A percentile compares a stretch with the other conserved stretches of the same genome.
Evolutionary conservation across 2,329 filamentous ascomycete species (phyloP).

Genomic region (Fusarium pseudonygamai): DNA sequence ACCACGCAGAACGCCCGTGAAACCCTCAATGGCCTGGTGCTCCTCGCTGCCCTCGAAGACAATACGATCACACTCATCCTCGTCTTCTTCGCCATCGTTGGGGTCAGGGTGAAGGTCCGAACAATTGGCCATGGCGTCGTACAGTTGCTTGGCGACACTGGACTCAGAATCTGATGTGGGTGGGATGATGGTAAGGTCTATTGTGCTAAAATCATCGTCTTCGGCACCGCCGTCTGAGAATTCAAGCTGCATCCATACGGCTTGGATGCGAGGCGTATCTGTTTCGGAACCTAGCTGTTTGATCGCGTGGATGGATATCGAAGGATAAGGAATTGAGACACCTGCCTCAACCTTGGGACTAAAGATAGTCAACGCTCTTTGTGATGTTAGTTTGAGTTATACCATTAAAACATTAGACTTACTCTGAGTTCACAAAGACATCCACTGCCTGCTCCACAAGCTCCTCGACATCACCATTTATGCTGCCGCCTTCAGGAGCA

Average conservation of each 20-base stretch:
- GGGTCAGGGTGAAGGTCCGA: slow-evolving; percentile 81
- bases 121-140: slow-evolving; percentile 76
- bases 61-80: slow-evolving; percentile 63
- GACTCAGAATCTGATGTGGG: slow-evolving; percentile 39
- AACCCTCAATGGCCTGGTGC: slow-evolving; percentile 64
- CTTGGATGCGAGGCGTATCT: slow-evolving; percentile 52
- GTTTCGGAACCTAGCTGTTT: slow-evolving; percentile 62
- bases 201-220: slow-evolving; percentile 71
- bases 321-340: slow-evolving; percentile 76
- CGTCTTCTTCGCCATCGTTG: slow-evolving; percentile 65
- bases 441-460: slow-evolving; percentile 61
- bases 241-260: slow-evolving; percentile 75
- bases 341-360: slow-evolving; percentile 66
- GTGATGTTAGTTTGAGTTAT: background rate
- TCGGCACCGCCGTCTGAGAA: slow-evolving; percentile 66
- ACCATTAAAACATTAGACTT: slow-evolving; percentile 30
- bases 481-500: slow-evolving; percentile 34
- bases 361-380: slow-evolving; percentile 67
- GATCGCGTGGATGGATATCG: slow-evolving; percentile 79
- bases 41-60: slow-evolving; percentile 64
- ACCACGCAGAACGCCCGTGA: slow-evolving; percentile 64
- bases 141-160: slow-evolving; percentile 58
- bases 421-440: slow-evolving; percentile 69
- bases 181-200: slow-evolving; percentile 75
- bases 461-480: slow-evolving; percentile 49